Base-by-base conservation (phyloP, 768 basidiomycete genomes). In the Leccinum imitatum region DNA sequence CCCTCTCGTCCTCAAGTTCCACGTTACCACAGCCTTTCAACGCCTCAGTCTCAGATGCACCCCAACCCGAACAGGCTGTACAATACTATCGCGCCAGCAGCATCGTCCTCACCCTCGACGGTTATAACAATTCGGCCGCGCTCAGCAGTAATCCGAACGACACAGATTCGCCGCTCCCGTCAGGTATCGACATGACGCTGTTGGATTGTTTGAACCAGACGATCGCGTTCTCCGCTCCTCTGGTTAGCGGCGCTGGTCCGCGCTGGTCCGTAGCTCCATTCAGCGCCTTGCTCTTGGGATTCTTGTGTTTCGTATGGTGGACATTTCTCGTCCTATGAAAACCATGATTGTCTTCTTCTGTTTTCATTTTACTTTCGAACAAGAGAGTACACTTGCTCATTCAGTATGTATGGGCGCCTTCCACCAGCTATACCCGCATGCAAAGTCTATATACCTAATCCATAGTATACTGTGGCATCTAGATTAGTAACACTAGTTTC, bases 61-160 rank as follows among this genome's bases (percentile, higher is more conserved):
- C 77, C 13, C 67, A 67, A 41, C 83, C 86, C 0, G 82, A 85
- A 63, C 81, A 87, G 65, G 80, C 79, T 0, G 64, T 88, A n/a
- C 83, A 89, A 59, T 90, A 89, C 69, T 90, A 85, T 66, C 84
- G 87, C 31, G 82, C 85, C 2, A 86, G 85, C 66, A 86, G 81
- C 50, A 78, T 87, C 39, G 82, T 80, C 2, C 75, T 89, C 25
- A 80, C 85, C 1, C 74, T 89, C 3, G 83, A 89, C 56, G 84
- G 84, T 0, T 89, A 89, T 67, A 88, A 89, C 65, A 81, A 89
- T 61, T 84, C 85, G 0, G 83, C 79, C 6, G 80, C 76, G 3
- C 71, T 84, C 25, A 71, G 69, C 39, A 64, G 60, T 30, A 75
- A 83, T 21, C 70, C 76, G 8, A 80, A 76, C 30, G 62, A 70